Percentiles rank a stretch among this genome's conserved stretches.
Evolutionary conservation across 2,329 filamentous ascomycete species (phyloP).

Genomic region (Trichoderma gracile): DNA sequence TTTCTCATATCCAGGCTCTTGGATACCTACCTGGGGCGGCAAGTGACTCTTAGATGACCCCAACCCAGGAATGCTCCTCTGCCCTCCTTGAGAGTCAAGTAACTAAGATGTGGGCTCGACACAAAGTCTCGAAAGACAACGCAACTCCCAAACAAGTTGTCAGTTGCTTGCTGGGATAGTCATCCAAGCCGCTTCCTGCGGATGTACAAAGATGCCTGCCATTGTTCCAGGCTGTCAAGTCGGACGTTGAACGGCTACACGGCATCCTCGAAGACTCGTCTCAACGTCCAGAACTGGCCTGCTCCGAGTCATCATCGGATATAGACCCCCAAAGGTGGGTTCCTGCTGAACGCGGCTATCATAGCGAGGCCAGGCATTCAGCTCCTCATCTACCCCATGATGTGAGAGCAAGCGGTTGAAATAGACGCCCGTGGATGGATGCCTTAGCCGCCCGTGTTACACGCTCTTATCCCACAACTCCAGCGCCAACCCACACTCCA

Average conservation of each 20-base stretch:
- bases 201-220: neutral
- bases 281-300: neutral
- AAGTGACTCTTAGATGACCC: neutral
- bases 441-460: conserved; percentile 12
- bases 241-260: neutral
- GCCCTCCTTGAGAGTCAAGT: neutral
- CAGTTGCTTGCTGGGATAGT: neutral
- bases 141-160: neutral
- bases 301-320: too few relatives aligned
- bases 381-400: neutral
- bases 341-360: neutral
- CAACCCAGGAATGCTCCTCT: neutral
- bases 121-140: neutral
- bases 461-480: neutral
- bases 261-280: neutral
- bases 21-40: neutral
- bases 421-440: conserved; percentile 8
- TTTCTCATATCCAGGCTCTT: neutral
- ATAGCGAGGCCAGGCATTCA: neutral
- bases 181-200: neutral
- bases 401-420: neutral
- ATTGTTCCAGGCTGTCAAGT: neutral
- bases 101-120: neutral
- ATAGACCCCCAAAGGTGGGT: too few relatives aligned
- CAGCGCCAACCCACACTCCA: neutral